Percentiles rank a stretch among this genome's conserved stretches.
Evolutionary conservation across 352 stramenopile genomes (phyloP).

Genomic region (Pythium aquatile): DNA sequence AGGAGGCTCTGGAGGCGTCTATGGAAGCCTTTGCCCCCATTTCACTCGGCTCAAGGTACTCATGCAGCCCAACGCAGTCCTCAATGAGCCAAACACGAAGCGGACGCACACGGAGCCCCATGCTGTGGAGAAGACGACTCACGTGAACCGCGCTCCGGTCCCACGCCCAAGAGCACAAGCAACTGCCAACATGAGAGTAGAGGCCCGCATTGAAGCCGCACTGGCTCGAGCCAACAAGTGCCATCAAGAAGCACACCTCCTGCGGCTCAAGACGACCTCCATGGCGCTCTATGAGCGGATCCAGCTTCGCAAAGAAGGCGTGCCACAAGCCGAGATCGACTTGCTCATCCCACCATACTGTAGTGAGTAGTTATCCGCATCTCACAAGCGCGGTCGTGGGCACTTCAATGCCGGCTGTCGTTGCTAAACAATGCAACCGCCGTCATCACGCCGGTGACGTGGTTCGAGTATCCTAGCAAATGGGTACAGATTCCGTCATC

Average conservation of each 20-base stretch:
- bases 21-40: neutral
- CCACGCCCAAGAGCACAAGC: too few relatives aligned
- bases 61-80: neutral
- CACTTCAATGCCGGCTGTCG: too few relatives aligned
- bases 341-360: neutral
- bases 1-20: neutral
- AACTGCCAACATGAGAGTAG: neutral
- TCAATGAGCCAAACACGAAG: neutral
- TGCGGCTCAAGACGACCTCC: neutral
- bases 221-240: neutral
- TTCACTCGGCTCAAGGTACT: neutral
- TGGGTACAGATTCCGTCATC: slow-evolving; percentile 1
- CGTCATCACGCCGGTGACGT: neutral
- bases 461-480: neutral
- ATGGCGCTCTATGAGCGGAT: neutral
- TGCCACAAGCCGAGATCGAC: neutral
- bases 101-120: too few relatives aligned
- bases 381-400: too few relatives aligned
- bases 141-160: too few relatives aligned
- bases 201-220: neutral
- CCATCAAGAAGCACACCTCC: neutral
- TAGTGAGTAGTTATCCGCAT: neutral
- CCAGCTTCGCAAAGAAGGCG: neutral
- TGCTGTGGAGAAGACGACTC: too few relatives aligned
- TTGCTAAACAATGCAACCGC: too few relatives aligned